Percentiles rank a stretch among this genome's conserved stretches.
These are phyloP conservation scores for Pseudocercospora fuligena DNA, from an alignment of 2,329 filamentous ascomycete species.

Conservation along the genomic window DNA sequence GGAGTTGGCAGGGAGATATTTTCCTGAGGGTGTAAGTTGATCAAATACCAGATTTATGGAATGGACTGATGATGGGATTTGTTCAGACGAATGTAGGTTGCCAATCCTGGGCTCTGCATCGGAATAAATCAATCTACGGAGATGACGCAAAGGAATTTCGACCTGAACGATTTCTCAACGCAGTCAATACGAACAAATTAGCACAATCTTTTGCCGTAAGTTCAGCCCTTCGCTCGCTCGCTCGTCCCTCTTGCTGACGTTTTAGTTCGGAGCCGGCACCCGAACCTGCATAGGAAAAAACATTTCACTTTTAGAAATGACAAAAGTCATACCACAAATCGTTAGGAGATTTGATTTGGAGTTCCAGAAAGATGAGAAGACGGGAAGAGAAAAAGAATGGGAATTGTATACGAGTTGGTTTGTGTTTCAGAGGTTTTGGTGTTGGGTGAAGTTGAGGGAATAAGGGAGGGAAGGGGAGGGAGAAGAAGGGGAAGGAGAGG, in stretches of 20 bases:
- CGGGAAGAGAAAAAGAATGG: background rate
- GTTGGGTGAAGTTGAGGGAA: background rate
- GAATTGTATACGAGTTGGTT: conserved; percentile 10
- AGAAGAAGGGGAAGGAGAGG: too few relatives aligned
- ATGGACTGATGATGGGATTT: too few relatives aligned
- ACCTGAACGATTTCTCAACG: conserved; percentile 41
- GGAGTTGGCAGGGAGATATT: conserved; percentile 40
- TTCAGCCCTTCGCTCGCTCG: too few relatives aligned
- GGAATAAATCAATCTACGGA: conserved; percentile 37
- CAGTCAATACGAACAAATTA: background rate
- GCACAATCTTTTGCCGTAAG: background rate
- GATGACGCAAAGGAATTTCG: conserved; percentile 39
- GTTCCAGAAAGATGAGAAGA: background rate
- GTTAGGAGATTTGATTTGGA: conserved; percentile 30
- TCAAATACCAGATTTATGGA: too few relatives aligned
- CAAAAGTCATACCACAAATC: conserved; percentile 38
- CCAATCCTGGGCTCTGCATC: conserved; percentile 41
- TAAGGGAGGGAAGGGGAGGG: too few relatives aligned
- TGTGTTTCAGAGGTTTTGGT: conserved; percentile 8
- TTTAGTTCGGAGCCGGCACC: conserved; percentile 37
- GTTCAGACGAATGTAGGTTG: conserved; percentile 31
- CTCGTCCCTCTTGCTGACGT: too few relatives aligned
- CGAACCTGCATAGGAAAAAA: conserved; percentile 43
- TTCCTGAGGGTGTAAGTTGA: conserved; percentile 34
- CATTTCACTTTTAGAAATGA: conserved; percentile 37